Evolutionary conservation across 768 basidiomycete species (phyloP).

Genomic region (Macrolepiota fuliginosa): DNA sequence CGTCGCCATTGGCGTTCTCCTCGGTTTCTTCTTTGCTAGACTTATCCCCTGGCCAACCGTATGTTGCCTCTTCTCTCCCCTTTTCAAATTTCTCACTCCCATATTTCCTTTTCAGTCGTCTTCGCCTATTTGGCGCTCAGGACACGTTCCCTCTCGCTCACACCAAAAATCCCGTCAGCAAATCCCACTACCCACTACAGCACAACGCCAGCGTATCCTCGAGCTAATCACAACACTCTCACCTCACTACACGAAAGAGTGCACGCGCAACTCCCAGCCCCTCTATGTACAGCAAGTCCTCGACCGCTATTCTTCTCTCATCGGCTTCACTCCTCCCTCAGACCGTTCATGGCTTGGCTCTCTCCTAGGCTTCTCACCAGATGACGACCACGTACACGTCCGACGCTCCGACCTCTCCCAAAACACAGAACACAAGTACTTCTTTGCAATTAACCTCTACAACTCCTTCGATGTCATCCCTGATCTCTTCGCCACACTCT

Average conservation of each 20-base stretch:
- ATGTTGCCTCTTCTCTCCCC: constrained; percentile 10
- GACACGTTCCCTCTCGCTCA: constrained; percentile 47
- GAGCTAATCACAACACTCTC: constrained; percentile 85
- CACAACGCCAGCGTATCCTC: constrained; percentile 84
- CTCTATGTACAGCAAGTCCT: constrained; percentile 82
- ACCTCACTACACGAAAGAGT: constrained; percentile 91
- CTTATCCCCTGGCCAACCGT: constrained; percentile 45
- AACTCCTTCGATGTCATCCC: constrained; percentile 99
- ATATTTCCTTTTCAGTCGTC: constrained; percentile 24
- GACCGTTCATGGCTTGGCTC: constrained; percentile 59
- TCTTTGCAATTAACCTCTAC: constrained; percentile 98
- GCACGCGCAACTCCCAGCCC: constrained; percentile 80
- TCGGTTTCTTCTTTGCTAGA: constrained; percentile 58
- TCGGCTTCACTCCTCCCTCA: constrained; percentile 70
- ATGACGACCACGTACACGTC: constrained; percentile 38
- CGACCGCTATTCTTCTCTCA: constrained; percentile 81
- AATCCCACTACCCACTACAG: constrained; percentile 72
- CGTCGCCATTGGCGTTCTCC: constrained; percentile 56
- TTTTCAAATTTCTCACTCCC: constrained; percentile 2
- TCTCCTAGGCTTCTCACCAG: constrained; percentile 35
- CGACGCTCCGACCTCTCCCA: constrained; percentile 34
- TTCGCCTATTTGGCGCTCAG: constrained; percentile 50
- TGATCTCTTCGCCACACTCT: constrained; percentile 94
- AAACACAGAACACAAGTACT: constrained; percentile 87
- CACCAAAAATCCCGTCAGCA: constrained; percentile 58